A percentile compares a stretch with the other conserved stretches of the same genome.
phyloP scores from a whole-genome alignment of 306 rosid species.

The Medicago arabica region DNA sequence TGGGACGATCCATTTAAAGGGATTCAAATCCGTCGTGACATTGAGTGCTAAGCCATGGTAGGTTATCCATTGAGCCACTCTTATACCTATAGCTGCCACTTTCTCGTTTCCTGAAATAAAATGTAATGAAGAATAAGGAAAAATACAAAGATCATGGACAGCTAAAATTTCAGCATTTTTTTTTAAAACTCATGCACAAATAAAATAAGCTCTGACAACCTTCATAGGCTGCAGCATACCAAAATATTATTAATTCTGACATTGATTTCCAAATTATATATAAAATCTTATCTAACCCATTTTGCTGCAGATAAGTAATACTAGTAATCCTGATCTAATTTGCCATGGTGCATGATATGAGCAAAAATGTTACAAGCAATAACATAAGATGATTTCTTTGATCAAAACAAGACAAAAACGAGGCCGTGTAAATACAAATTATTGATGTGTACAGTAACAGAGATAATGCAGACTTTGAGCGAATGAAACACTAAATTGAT shows the following conservation, averaged over 20 bases:
- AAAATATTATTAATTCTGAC: neutral
- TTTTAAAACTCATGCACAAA: slow-evolving; percentile 1
- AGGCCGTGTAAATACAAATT: neutral
- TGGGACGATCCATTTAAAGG: slow-evolving; percentile 68
- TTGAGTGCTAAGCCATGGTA: slow-evolving; percentile 80
- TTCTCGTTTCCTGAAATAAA: slow-evolving; percentile 69
- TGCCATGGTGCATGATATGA: neutral
- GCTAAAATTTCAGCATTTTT: slow-evolving; percentile 14
- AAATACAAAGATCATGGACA: neutral
- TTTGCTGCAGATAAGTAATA: neutral
- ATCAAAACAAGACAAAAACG: neutral
- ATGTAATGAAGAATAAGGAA: slow-evolving; percentile 25
- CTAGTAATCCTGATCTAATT: neutral
- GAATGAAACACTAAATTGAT: neutral
- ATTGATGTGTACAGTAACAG: neutral
- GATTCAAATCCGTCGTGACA: slow-evolving; percentile 68
- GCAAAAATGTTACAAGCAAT: neutral
- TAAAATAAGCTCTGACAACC: neutral
- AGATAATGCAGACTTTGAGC: slow-evolving; percentile 28
- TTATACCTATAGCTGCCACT: slow-evolving; percentile 76
- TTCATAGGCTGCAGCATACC: slow-evolving; percentile 17
- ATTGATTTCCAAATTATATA: neutral
- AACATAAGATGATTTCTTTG: neutral
- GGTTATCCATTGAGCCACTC: slow-evolving; percentile 69
- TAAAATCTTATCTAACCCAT: slow-evolving; percentile 6